Percentiles rank a stretch among this genome's conserved stretches.
phyloP scores from a whole-genome alignment of 108 stramenopile species.

The Pseudonitzschia pungens region DNA sequence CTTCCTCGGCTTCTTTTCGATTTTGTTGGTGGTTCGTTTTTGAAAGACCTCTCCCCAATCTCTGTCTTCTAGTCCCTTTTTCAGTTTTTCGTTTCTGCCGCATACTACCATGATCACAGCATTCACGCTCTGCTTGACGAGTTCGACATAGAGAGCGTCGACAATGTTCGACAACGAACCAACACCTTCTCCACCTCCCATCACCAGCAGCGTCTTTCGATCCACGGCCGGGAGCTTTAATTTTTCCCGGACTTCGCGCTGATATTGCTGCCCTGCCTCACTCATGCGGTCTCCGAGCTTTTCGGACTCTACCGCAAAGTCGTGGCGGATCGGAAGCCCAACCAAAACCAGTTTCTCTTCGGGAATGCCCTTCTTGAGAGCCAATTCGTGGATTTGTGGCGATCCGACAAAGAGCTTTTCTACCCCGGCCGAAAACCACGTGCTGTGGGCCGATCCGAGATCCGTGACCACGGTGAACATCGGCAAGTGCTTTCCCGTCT shows the following conservation, averaged over 20 bases:
- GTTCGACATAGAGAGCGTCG: conserved; percentile 70
- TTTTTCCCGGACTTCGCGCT: conserved; percentile 40
- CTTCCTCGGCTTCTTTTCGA: background rate
- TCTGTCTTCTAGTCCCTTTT: conserved; percentile 54
- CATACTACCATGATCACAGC: conserved; percentile 92
- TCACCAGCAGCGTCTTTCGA: conserved; percentile 53
- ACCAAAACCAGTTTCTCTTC: conserved; percentile 80
- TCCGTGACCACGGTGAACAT: conserved; percentile 98
- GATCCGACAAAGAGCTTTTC: conserved; percentile 92
- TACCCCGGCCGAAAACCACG: conserved; percentile 92
- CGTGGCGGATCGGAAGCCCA: conserved; percentile 94
- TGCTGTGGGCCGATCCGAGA: conserved; percentile 88
- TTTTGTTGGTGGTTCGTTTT: conserved; percentile 1
- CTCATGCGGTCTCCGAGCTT: conserved; percentile 71
- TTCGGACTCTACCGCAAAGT: conserved; percentile 75
- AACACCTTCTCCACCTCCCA: conserved; percentile 95
- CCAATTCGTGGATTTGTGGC: conserved; percentile 68
- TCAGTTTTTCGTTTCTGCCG: conserved; percentile 80
- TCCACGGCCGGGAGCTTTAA: conserved; percentile 52
- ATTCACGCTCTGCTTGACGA: conserved; percentile 62
- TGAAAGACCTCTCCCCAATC: conserved; percentile 67
- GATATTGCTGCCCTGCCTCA: conserved; percentile 57
- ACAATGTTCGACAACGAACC: conserved; percentile 89
- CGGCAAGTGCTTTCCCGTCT: conserved; percentile 77
- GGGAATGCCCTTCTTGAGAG: conserved; percentile 72